Evolutionary conservation across 495 filamentous ascomycete species (phyloP).

Genomic region (Xylaria curta): DNA sequence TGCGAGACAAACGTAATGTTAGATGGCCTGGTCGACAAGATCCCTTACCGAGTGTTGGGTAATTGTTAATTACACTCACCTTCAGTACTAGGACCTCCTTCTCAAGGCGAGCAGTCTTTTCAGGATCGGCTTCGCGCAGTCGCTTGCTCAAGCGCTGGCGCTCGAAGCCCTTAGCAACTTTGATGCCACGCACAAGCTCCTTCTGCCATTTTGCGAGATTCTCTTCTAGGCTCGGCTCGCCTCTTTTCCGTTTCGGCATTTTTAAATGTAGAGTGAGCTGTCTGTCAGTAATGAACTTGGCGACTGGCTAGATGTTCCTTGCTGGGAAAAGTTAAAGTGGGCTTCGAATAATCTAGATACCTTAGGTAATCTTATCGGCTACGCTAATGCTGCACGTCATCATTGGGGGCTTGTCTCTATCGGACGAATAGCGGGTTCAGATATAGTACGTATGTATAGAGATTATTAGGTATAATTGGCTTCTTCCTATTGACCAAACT

Average conservation of each 20-base stretch:
- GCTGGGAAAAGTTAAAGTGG: constrained; percentile 29
- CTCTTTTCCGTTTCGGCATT: constrained; percentile 59
- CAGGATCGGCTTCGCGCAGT: constrained; percentile 66
- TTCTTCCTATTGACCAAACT: neutral
- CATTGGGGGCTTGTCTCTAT: neutral
- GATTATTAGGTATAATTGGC: too few relatives aligned
- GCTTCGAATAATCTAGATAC: constrained; percentile 8
- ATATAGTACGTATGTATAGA: neutral
- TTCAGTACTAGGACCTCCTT: constrained; percentile 79
- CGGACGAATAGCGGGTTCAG: neutral
- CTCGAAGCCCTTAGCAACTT: constrained; percentile 85
- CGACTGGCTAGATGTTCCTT: constrained; percentile 5
- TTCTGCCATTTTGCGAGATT: constrained; percentile 65
- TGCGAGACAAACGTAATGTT: constrained; percentile 24
- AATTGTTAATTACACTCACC: constrained; percentile 46
- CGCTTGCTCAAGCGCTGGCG: constrained; percentile 84
- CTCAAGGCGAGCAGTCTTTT: constrained; percentile 63
- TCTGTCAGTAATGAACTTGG: neutral
- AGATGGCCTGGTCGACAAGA: constrained; percentile 26
- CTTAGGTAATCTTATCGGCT: constrained; percentile 23
- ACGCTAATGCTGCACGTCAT: constrained; percentile 16
- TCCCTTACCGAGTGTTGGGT: neutral
- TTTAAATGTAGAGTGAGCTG: constrained; percentile 17
- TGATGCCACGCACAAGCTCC: constrained; percentile 71
- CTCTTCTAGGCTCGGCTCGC: constrained; percentile 51